These are phyloP conservation scores for Kodamaea hsintzibuensis DNA, from an alignment of 805 yeast species.

Conservation along the genomic window DNA sequence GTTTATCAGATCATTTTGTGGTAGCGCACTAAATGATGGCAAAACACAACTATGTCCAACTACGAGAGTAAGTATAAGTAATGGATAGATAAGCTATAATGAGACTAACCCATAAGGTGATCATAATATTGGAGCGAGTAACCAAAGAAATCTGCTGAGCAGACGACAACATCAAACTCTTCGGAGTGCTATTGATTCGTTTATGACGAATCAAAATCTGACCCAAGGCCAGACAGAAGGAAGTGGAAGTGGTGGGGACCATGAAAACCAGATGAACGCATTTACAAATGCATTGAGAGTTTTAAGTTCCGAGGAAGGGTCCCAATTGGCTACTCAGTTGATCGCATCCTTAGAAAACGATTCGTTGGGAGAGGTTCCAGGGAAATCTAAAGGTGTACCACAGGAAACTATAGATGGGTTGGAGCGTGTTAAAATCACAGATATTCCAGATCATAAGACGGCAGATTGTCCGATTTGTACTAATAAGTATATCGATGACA, in stretches of 20 bases:
- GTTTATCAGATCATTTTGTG: not conserved
- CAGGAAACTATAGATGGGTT: constrained; percentile 73
- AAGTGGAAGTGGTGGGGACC: constrained; percentile 11
- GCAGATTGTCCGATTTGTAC: constrained; percentile 89
- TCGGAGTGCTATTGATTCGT: constrained; percentile 34
- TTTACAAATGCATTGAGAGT: constrained; percentile 33
- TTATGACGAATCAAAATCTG: constrained; percentile 21
- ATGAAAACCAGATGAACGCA: constrained; percentile 18
- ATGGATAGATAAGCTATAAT: not conserved
- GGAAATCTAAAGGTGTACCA: constrained; percentile 51
- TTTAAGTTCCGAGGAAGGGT: constrained; percentile 32
- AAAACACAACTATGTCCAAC: constrained; percentile 32
- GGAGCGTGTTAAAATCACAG: constrained; percentile 56
- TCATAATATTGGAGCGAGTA: constrained; percentile 29
- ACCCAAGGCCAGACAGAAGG: constrained; percentile 2
- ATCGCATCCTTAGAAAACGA: constrained; percentile 22
- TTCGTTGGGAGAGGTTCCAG: constrained; percentile 6
- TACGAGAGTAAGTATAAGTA: constrained; percentile 41
- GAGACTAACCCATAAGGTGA: constrained; percentile 29
- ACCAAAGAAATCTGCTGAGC: not conserved
- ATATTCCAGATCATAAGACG: constrained; percentile 42
- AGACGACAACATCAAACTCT: constrained; percentile 34
- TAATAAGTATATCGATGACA: constrained; percentile 64
- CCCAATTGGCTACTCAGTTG: constrained; percentile 28
- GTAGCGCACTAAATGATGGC: constrained; percentile 3